Evolutionary conservation across 192 early-diverging fungal species (phyloP).

Genomic region (Linnemannia exigua): DNA sequence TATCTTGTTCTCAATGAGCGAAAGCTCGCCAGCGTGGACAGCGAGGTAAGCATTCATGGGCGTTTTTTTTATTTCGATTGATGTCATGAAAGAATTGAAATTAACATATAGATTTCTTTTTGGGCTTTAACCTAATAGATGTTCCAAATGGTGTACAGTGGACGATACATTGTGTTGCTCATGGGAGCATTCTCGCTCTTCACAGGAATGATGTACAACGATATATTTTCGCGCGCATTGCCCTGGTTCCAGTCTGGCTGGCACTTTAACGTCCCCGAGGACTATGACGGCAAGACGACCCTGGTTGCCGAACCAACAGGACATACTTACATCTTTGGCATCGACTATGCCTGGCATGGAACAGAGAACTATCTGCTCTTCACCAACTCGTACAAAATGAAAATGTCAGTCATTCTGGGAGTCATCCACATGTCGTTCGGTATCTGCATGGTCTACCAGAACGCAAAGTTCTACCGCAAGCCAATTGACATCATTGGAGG

Average conservation of each 20-base stretch:
- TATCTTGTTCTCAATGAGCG: slow-evolving; percentile 88
- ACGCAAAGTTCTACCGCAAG: slow-evolving; percentile 90
- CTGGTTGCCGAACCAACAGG: slow-evolving; percentile 70
- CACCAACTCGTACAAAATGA: slow-evolving; percentile 99
- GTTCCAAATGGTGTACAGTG: slow-evolving; percentile 90
- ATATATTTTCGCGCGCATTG: slow-evolving; percentile 92
- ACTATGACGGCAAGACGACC: slow-evolving; percentile 67
- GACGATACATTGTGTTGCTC: slow-evolving; percentile 96
- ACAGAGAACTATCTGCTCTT: slow-evolving; percentile 95
- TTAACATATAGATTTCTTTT: not conserved
- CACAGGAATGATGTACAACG: slow-evolving; percentile 98
- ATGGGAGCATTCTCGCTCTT: slow-evolving; percentile 99
- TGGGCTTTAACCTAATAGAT: slow-evolving; percentile 60
- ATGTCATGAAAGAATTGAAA: too few relatives aligned
- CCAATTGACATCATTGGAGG: slow-evolving; percentile 84
- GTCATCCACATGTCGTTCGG: slow-evolving; percentile 98
- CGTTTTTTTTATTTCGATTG: slow-evolving; percentile 23
- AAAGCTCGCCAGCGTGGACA: slow-evolving; percentile 78
- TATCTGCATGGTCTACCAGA: slow-evolving; percentile 88
- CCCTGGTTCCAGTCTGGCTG: slow-evolving; percentile 84
- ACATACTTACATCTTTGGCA: slow-evolving; percentile 45
- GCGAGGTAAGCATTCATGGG: slow-evolving; percentile 77
- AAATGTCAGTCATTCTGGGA: slow-evolving; percentile 95
- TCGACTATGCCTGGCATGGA: slow-evolving; percentile 83
- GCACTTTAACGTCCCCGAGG: slow-evolving; percentile 70